phyloP scores from a whole-genome alignment of 208 protist genomes.

The Baffinella frigidus region DNA sequence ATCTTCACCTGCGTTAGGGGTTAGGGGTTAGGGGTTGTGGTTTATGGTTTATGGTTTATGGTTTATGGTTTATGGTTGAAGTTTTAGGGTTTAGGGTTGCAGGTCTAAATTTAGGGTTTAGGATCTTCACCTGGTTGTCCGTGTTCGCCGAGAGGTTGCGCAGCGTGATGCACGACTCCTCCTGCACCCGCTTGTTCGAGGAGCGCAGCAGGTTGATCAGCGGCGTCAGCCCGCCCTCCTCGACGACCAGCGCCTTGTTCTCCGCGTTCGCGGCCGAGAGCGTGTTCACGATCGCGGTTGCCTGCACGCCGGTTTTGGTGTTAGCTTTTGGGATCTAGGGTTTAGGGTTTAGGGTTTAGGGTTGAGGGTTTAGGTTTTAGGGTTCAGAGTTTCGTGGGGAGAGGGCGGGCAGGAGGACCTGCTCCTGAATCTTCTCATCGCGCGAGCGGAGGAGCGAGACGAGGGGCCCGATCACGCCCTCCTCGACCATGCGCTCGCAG shows the following conservation, averaged over 20 bases:
- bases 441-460: constrained; percentile 31
- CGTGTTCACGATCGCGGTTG: constrained; percentile 44
- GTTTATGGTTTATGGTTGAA: no score
- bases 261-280: constrained; percentile 40
- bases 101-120: no score
- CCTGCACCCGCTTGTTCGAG: constrained; percentile 44
- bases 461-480: constrained; percentile 34
- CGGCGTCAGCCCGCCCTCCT: constrained; percentile 34
- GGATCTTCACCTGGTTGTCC: constrained; percentile 52
- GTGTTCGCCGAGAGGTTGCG: constrained; percentile 37
- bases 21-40: no score
- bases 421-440: constrained; percentile 59
- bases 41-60: no score
- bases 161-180: constrained; percentile 41
- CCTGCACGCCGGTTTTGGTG: no score
- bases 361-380: no score
- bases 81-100: no score
- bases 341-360: no score
- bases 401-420: no score
- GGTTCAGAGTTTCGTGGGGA: no score
- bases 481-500: constrained; percentile 62
- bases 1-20: no score
- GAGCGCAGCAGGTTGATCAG: constrained; percentile 56
- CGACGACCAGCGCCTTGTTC: constrained; percentile 53
- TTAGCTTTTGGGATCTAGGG: no score